Evolutionary conservation across 768 basidiomycete genomes (phyloP).

Genomic region (Tylopilus rubrobrunneus): DNA sequence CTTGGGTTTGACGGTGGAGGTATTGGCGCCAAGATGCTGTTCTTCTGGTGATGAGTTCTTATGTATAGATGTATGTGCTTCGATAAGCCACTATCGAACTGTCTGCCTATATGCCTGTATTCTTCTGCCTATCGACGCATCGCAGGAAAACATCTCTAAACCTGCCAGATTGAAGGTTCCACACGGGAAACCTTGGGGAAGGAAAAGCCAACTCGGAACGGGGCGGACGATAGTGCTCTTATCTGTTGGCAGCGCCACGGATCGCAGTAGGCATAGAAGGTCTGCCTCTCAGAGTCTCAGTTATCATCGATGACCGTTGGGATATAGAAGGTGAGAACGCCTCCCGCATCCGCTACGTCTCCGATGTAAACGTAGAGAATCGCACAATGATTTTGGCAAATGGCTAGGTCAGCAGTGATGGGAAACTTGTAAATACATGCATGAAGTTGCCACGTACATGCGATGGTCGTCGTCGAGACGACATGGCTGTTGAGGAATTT

Average conservation of each 20-base stretch:
- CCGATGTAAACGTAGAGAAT: constrained; percentile 91
- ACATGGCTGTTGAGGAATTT: constrained; percentile 80
- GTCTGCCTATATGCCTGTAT: background rate
- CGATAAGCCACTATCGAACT: constrained; percentile 1
- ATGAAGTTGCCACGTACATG: constrained; percentile 51
- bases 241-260: too few relatives aligned
- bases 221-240: background rate
- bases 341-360: constrained; percentile 71
- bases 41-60: background rate
- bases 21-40: background rate
- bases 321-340: constrained; percentile 85
- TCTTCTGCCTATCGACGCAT: background rate
- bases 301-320: constrained; percentile 69
- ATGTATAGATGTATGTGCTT: constrained; percentile 10
- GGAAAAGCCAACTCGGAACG: background rate
- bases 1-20: constrained; percentile 32
- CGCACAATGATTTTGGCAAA: constrained; percentile 79
- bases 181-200: background rate
- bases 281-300: constrained; percentile 5
- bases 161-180: background rate
- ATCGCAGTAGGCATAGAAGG: background rate
- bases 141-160: background rate
- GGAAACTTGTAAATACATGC: background rate
- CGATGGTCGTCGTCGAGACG: constrained; percentile 81
- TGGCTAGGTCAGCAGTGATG: constrained; percentile 42